These are phyloP conservation scores for Halenospora varia DNA, from an alignment of 495 filamentous ascomycete species.

Conservation along the genomic window DNA sequence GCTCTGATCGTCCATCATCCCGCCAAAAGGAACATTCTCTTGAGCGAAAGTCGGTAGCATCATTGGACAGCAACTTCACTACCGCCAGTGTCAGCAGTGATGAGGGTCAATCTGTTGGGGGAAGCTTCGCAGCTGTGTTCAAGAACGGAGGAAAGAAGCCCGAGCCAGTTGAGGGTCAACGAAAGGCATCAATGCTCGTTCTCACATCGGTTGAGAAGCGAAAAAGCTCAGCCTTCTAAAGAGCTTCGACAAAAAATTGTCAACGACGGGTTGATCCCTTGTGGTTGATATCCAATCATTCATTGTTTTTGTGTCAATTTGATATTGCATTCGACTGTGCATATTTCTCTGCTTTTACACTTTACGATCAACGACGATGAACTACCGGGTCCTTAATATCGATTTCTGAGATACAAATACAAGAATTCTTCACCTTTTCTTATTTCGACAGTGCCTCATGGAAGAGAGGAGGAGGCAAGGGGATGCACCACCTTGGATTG, in stretches of 20 bases:
- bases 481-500: slow-evolving; percentile 20
- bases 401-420: slow-evolving; percentile 16
- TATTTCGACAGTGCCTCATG: slow-evolving; percentile 4
- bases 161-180: slow-evolving; percentile 53
- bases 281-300: slow-evolving; percentile 28
- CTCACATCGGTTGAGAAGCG: slow-evolving; percentile 88
- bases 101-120: slow-evolving; percentile 40
- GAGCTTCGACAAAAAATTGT: slow-evolving; percentile 13
- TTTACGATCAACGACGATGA: slow-evolving; percentile 26
- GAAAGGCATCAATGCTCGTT: slow-evolving; percentile 82
- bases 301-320: slow-evolving; percentile 26
- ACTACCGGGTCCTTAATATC: slow-evolving; percentile 23
- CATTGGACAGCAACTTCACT: slow-evolving; percentile 47
- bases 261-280: slow-evolving; percentile 26
- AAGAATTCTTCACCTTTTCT: slow-evolving; percentile 15
- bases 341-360: slow-evolving; percentile 26
- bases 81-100: slow-evolving; percentile 62
- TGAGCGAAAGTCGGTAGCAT: slow-evolving; percentile 45
- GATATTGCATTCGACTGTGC: slow-evolving; percentile 33
- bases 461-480: slow-evolving; percentile 5
- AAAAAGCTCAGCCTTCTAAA: slow-evolving; percentile 64
- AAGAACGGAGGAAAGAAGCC: slow-evolving; percentile 48
- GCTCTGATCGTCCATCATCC: slow-evolving; percentile 66
- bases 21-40: slow-evolving; percentile 58
- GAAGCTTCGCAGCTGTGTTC: slow-evolving; percentile 55